Evolutionary conservation across 2,329 filamentous ascomycete species (phyloP).

Genomic region (Rhinocladiella mackenziei): DNA sequence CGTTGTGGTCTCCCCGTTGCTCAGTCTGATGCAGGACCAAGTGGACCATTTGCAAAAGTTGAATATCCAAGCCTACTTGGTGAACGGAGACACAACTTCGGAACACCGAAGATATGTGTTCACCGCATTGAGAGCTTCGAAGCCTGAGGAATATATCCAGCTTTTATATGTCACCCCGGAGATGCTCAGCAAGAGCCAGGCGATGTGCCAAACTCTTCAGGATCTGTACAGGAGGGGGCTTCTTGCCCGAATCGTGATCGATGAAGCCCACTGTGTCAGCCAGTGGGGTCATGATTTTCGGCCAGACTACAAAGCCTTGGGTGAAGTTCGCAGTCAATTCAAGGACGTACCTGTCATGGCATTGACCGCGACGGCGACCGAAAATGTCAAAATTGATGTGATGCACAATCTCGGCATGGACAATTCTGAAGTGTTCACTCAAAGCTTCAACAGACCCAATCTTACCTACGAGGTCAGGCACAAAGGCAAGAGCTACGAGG

Average conservation of each 20-base stretch:
- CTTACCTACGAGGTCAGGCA: constrained; percentile 77
- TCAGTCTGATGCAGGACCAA: constrained; percentile 97
- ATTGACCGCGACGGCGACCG: constrained; percentile 88
- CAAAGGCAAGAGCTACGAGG: constrained; percentile 61
- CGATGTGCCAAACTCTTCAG: constrained; percentile 63
- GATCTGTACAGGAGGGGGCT: constrained; percentile 65
- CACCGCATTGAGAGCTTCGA: constrained; percentile 55
- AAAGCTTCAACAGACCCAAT: constrained; percentile 97
- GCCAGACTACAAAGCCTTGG: constrained; percentile 87
- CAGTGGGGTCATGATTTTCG: constrained; percentile 99
- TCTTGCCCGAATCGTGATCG: constrained; percentile 88
- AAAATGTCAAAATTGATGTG: constrained; percentile 87
- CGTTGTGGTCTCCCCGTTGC: constrained; percentile 86
- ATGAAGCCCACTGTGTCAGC: constrained; percentile 98
- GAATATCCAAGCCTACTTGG: constrained; percentile 71
- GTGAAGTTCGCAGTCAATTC: constrained; percentile 67
- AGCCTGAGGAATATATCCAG: constrained; percentile 73
- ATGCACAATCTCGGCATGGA: constrained; percentile 85
- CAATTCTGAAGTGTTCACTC: constrained; percentile 72
- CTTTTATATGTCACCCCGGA: constrained; percentile 94
- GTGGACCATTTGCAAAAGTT: constrained; percentile 74
- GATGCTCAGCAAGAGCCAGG: constrained; percentile 80
- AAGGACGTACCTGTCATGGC: constrained; percentile 86
- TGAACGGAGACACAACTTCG: constrained; percentile 70
- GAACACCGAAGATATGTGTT: constrained; percentile 65